A percentile compares a stretch with the other conserved stretches of the same genome.
Evolutionary conservation across 331 rosid species (phyloP).

Genomic region (Malus hybrid): DNA sequence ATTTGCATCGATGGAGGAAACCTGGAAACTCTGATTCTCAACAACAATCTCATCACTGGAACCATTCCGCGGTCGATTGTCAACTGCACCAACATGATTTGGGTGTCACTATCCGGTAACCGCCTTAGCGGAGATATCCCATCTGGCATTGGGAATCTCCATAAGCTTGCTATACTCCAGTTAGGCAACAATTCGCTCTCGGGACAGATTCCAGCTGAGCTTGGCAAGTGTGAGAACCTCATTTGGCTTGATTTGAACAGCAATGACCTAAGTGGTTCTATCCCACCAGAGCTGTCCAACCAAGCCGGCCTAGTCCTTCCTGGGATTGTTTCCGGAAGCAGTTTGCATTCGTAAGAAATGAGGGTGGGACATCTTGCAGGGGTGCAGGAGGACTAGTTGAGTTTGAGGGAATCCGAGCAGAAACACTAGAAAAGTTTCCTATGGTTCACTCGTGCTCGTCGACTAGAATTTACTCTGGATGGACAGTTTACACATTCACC

Average conservation of each 20-base stretch:
- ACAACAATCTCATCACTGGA: slow-evolving; percentile 55
- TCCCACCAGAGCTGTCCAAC: slow-evolving; percentile 47
- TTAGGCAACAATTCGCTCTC: slow-evolving; percentile 56
- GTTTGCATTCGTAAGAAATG: slow-evolving; percentile 69
- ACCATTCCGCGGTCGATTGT: slow-evolving; percentile 53
- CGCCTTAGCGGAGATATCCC: slow-evolving; percentile 54
- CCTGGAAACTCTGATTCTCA: slow-evolving; percentile 43
- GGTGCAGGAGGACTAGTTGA: slow-evolving; percentile 80
- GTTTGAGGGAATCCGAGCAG: slow-evolving; percentile 48
- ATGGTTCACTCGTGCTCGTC: slow-evolving; percentile 57
- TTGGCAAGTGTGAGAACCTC: slow-evolving; percentile 42
- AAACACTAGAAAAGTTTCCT: slow-evolving; percentile 51
- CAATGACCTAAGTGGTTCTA: slow-evolving; percentile 42
- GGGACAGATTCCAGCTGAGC: slow-evolving; percentile 51
- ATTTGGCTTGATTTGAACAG: slow-evolving; percentile 71
- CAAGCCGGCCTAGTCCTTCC: slow-evolving; percentile 47
- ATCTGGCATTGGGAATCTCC: slow-evolving; percentile 43
- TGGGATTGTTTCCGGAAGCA: slow-evolving; percentile 56
- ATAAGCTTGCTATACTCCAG: slow-evolving; percentile 50
- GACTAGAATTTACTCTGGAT: slow-evolving; percentile 51
- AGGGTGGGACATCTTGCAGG: slow-evolving; percentile 69
- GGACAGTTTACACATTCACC: slow-evolving; percentile 39
- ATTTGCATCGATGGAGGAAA: slow-evolving; percentile 53
- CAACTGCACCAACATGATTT: slow-evolving; percentile 49
- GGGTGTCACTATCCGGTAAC: slow-evolving; percentile 60